Base-by-base conservation (phyloP, 2,329 filamentous ascomycete genomes). In the Elsinoe fawcettii region DNA sequence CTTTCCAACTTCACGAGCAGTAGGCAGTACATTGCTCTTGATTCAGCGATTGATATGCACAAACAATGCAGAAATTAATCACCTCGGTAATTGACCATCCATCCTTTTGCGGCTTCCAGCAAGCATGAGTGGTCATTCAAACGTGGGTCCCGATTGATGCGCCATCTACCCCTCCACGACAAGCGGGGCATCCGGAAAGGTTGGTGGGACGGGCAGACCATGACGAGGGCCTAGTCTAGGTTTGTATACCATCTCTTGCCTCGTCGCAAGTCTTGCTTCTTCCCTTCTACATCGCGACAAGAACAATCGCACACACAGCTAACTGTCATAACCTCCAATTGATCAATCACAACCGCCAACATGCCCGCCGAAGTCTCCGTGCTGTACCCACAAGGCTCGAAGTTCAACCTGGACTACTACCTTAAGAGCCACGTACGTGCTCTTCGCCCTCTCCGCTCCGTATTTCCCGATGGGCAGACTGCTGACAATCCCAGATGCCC, bases 341-440 rank as follows among this genome's bases (percentile, higher is more conserved):
- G 16, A 8, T 14, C 20, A 12, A 46, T 23, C 5, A 30, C 27
- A 5, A 27, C 25, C 22, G 36, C 56, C 51, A 62, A 49, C 49
- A 60, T 62, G 59, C 51, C 58, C 14, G 51, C 59, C 39, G 47
- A 25, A 53, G 51, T 58, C 49, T 56, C 57, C 44, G 67, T 71
- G 61, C 59, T 70, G 63, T 71, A 71, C 64, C 67, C 68, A 16
- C 59, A 67, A 53, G 69, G 68, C 39, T 63, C 64, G 56, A 67
- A 65, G 23, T 72, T 72, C 67, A 63, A 72, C 62, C 69, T 72
- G 63, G 67, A 69, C 60, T 71, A 73, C 60, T 72, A 73, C 66
- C 64, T 70, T 57, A 60, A 60, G 46, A 67, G 66, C 12, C 70
- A 73, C 66, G 49, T 53, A 23, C 16, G 47, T 22, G 23, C 32